phyloP scores from a whole-genome alignment of 163 green algal genomes.

The Scenedesmus sp. region DNA sequence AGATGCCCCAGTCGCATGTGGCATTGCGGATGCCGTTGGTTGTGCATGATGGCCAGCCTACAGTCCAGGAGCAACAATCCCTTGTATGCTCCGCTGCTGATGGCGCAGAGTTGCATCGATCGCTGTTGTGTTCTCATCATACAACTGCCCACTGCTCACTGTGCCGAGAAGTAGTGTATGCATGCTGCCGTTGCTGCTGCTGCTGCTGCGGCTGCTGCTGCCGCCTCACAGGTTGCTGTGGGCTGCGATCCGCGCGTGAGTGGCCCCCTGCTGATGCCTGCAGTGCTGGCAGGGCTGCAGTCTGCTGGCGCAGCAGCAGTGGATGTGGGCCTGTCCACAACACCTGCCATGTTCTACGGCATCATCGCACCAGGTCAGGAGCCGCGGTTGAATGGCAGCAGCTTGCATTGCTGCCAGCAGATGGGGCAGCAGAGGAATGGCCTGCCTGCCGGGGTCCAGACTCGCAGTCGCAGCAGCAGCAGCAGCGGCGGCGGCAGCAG shows the following conservation, averaged over 20 bases:
- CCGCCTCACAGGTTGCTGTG: slow-evolving; percentile 57
- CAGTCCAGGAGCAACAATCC: too few species aligned
- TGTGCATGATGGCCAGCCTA: background rate
- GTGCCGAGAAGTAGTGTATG: background rate
- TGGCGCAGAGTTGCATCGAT: too few species aligned
- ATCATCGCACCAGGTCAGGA: slow-evolving; percentile 75
- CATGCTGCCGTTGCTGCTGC: background rate
- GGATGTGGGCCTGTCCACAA: slow-evolving; percentile 89
- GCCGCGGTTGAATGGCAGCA: background rate
- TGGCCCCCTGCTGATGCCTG: slow-evolving; percentile 72
- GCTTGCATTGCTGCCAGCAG: background rate
- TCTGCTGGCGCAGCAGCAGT: slow-evolving; percentile 68
- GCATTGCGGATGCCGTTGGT: background rate
- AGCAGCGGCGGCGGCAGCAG: too few species aligned
- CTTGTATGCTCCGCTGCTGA: too few species aligned
- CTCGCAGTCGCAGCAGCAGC: too few species aligned
- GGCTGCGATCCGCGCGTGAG: slow-evolving; percentile 89
- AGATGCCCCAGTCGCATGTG: background rate
- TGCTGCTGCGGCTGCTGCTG: background rate
- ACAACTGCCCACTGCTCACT: background rate
- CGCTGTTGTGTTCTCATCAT: background rate
- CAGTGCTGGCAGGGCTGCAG: slow-evolving; percentile 75
- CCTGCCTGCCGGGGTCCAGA: too few species aligned
- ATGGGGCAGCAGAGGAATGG: too few species aligned
- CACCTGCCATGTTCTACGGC: slow-evolving; percentile 96